phyloP scores from a whole-genome alignment of 176 grass and related monocot species.

The Echinochloa phyllopogon region DNA sequence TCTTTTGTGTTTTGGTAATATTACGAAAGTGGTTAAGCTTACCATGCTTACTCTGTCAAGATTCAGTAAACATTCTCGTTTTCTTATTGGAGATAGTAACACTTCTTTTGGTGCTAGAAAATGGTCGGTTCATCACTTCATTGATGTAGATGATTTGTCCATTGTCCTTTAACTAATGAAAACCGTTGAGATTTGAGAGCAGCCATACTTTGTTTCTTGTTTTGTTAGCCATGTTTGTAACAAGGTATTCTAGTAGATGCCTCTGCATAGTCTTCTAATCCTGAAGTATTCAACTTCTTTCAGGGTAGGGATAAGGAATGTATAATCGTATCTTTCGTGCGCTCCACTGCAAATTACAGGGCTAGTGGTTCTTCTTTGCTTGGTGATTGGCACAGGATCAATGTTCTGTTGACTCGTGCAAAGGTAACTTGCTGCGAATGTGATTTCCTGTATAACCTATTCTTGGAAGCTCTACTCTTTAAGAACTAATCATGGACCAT shows the following conservation, averaged over 20 bases:
- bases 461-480: neutral
- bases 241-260: neutral
- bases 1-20: constrained; percentile 26
- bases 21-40: constrained; percentile 10
- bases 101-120: neutral
- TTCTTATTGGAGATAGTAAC: constrained; percentile 5
- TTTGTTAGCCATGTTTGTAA: constrained; percentile 22
- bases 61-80: constrained; percentile 23
- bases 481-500: neutral
- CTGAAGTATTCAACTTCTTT: constrained; percentile 33
- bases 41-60: neutral
- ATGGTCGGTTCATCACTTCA: constrained; percentile 1
- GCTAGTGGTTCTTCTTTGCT: constrained; percentile 80
- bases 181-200: neutral
- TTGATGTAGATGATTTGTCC: constrained; percentile 1
- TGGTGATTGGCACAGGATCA: constrained; percentile 96
- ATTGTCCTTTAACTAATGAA: neutral
- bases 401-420: constrained; percentile 87
- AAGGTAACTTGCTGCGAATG: constrained; percentile 56
- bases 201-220: constrained; percentile 31
- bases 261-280: constrained; percentile 8
- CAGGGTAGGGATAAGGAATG: constrained; percentile 99
- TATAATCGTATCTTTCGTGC: constrained; percentile 90
- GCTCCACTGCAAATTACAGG: constrained; percentile 59
- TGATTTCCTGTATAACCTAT: constrained; percentile 1